Evolutionary conservation across 2,329 filamentous ascomycete genomes (phyloP), one percentile per base, ranked within the genome.

Genomic region (Colletotrichum sp.): DNA sequence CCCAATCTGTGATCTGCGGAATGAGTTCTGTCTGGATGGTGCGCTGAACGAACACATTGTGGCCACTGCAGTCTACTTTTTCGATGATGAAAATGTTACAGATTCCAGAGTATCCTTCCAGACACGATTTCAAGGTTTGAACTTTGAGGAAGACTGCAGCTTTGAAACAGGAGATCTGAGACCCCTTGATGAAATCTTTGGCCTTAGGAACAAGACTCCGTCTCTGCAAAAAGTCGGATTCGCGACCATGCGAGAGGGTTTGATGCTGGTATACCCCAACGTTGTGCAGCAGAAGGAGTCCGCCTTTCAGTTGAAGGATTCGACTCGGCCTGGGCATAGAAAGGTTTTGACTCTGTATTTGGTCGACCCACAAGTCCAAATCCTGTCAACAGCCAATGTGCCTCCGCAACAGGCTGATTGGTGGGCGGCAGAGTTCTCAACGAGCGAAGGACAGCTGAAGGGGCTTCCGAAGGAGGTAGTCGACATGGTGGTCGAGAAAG

Each of bases 21-120:
- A 32, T 16, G 30, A 48, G 12, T 72, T 64, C 16, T 8, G n/a
- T 30, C 15, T 77, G 26, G 72, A 69, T 16, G 72, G 72, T 13
- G 48, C 36, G 13, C 66, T 69, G 32, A 80, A 81, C 57, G 79
- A 79, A 13, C 81, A 79, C 43, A 78, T 82, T 10, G 80, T 79
- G 36, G 79, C 80, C n/a, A 81, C 80, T 5, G 79, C 80, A 32
- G 72, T 82, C 13, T 81, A 81, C 72, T 78, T 79, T 34, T 82
- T 79, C 43, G 81, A 82, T 60, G 79, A 81, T 12, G 80, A 81
- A 15, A 82, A 81, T 64, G 79, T 82, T 12, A 82, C 82, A 39
- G 68, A 77, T 18, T 28, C 67, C 2, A 52, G 60, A 12, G 48
- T 77, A 13, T 63, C 43, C 6, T 77, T 77, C 55, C 59, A 57